phyloP scores from a whole-genome alignment of 2,329 filamentous ascomycete species.

The Zymoseptoria brevis region DNA sequence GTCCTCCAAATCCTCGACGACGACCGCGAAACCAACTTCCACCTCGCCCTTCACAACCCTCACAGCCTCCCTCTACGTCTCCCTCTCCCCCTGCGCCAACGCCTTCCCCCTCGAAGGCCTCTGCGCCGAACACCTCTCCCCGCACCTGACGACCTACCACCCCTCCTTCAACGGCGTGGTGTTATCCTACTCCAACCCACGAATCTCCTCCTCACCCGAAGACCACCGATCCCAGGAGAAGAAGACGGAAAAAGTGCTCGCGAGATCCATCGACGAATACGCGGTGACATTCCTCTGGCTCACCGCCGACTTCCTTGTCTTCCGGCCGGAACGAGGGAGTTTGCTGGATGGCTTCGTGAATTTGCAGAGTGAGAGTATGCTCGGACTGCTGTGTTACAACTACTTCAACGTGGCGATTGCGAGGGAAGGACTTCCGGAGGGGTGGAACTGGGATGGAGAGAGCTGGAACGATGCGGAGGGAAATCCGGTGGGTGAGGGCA shows the following conservation, averaged over 20 bases:
- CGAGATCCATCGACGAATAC: slow-evolving; percentile 63
- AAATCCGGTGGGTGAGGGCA: slow-evolving; percentile 54
- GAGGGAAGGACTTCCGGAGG: slow-evolving; percentile 61
- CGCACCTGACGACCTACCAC: slow-evolving; percentile 69
- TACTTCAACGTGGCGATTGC: slow-evolving; percentile 88
- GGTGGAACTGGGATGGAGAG: slow-evolving; percentile 64
- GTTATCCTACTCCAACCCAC: slow-evolving; percentile 62
- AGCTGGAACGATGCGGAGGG: slow-evolving; percentile 70
- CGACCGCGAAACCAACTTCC: slow-evolving; percentile 1
- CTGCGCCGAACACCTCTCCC: slow-evolving; percentile 65
- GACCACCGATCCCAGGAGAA: slow-evolving; percentile 3
- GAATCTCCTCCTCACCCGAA: slow-evolving; percentile 47
- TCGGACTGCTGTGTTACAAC: slow-evolving; percentile 83
- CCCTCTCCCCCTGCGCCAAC: slow-evolving; percentile 64
- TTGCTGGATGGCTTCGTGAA: slow-evolving; percentile 75
- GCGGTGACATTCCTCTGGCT: slow-evolving; percentile 82
- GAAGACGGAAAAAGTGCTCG: slow-evolving; percentile 28
- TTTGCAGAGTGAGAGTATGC: slow-evolving; percentile 78
- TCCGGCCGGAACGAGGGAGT: slow-evolving; percentile 64
- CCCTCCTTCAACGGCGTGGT: slow-evolving; percentile 65
- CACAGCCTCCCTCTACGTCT: slow-evolving; percentile 71
- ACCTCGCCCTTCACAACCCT: slow-evolving; percentile 67
- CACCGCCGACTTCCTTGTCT: slow-evolving; percentile 77
- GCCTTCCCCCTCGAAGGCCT: slow-evolving; percentile 61
- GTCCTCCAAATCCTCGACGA: background rate